phyloP scores from a whole-genome alignment of 306 rosid species.

The Quercus bicolor region DNA sequence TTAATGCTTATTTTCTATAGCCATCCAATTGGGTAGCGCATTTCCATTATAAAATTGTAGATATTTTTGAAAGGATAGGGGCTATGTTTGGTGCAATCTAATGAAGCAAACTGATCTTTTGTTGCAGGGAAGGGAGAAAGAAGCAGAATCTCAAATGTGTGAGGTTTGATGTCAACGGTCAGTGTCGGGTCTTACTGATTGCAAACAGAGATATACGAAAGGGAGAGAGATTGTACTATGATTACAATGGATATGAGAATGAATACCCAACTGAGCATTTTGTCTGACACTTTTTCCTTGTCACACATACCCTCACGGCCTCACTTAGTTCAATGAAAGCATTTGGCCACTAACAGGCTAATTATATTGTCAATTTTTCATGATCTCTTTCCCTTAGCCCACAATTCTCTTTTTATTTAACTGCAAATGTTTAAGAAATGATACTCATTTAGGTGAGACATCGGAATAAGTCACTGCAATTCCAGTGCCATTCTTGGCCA shows the following conservation, averaged over 20 bases:
- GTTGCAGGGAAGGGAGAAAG: constrained; percentile 78
- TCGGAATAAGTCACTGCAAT: no score
- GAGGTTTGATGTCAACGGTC: constrained; percentile 72
- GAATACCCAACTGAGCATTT: constrained; percentile 94
- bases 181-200: constrained; percentile 70
- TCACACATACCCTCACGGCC: not conserved
- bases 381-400: not conserved
- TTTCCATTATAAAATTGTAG: not conserved
- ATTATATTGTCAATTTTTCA: not conserved
- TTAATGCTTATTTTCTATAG: not conserved
- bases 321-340: not conserved
- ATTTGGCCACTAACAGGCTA: not conserved
- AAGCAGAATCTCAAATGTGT: constrained; percentile 91
- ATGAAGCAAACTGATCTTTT: constrained; percentile 1
- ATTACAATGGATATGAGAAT: constrained; percentile 83
- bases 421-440: not conserved
- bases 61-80: not conserved
- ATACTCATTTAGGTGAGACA: not conserved
- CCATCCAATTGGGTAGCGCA: not conserved
- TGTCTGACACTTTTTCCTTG: constrained; percentile 33
- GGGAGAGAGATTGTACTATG: constrained; percentile 93
- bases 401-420: not conserved
- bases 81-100: not conserved
- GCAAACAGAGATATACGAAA: constrained; percentile 84
- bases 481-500: not conserved